Evolutionary conservation across 257 asterid genomes (phyloP), one percentile per base, ranked within the genome.

Genomic region (Lycium ferocissimum): DNA sequence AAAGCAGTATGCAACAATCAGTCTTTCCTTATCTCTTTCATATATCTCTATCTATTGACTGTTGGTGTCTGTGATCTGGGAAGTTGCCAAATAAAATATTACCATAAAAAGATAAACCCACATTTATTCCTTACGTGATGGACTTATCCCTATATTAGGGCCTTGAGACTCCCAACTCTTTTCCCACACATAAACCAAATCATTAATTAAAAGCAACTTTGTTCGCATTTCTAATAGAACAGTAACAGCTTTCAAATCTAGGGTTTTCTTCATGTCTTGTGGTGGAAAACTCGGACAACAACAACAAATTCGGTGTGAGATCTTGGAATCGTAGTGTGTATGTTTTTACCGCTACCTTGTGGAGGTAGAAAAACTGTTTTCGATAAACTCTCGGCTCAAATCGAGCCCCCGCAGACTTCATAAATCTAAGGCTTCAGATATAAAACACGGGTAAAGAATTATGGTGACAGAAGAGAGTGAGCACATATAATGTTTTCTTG

Each of bases 111-210:
- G 54, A 69, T 69, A 38, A 26, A 70, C 15, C 33, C 78, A 38
- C 78, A 70, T 70, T 67, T 66, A 66, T 66, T 66, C 45, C 45
- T 66, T 67, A 35, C 78, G 78, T 38, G 78, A 70, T 70, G 78
- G 33, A 70, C 18, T 70, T 70, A 17, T 38, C 33, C 78, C 78
- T 70, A 70, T 70, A 70, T 70, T 17, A 70, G 54, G 78, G 54
- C 78, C 14, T 70, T 17, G 26, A 70, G 54, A 70, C 2, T 63
- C 70, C 17, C 54, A 38, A 70, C 22, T 70, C 11, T 8, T 59
- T 69, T 38, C 61, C 17, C 78, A 70, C 54, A 70, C 78, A 70
- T 70, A 14, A 15, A 70, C 17, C 26, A 38, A 38, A 70, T 38
- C 78, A 70, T 70, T 38, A 70, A 70, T 7, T 3, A 70, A 62